phyloP scores from a whole-genome alignment of 2,329 filamentous ascomycete species.

The Sarocladiaceae sp. region DNA sequence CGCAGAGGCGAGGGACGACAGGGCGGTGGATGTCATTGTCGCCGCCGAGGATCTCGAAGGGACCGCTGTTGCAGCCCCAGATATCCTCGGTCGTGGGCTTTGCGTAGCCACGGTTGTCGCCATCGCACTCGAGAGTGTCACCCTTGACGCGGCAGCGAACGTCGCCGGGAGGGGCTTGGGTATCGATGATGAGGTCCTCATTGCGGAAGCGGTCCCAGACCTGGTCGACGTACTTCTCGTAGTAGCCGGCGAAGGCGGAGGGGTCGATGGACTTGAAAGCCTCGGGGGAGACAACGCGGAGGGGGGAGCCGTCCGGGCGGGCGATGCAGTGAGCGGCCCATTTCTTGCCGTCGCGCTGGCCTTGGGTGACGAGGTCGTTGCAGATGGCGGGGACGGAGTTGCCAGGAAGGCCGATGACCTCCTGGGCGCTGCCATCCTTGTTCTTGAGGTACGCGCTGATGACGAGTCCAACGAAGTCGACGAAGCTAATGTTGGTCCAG shows the following conservation, averaged over 20 bases:
- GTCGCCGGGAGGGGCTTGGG: conserved; percentile 30
- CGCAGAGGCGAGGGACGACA: conserved; percentile 41
- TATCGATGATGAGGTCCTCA: conserved; percentile 34
- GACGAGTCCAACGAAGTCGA: conserved; percentile 44
- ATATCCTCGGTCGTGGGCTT: conserved; percentile 40
- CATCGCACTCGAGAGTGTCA: conserved; percentile 30
- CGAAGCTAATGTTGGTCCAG: conserved; percentile 44
- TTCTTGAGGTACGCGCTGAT: conserved; percentile 42
- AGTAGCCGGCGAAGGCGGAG: conserved; percentile 34
- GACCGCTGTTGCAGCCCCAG: conserved; percentile 44
- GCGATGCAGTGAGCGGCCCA: conserved; percentile 41
- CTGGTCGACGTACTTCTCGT: conserved; percentile 35
- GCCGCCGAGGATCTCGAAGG: conserved; percentile 30
- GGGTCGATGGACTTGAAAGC: conserved; percentile 30
- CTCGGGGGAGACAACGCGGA: conserved; percentile 40
- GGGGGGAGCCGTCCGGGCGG: conserved; percentile 20
- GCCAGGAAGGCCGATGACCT: conserved; percentile 31
- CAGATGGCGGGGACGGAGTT: conserved; percentile 34
- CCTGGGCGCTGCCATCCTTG: conserved; percentile 27
- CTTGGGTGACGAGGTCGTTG: conserved; percentile 31
- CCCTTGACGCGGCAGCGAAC: conserved; percentile 32
- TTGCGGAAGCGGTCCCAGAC: conserved; percentile 38
- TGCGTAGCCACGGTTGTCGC: conserved; percentile 34
- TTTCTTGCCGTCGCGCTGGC: conserved; percentile 28
- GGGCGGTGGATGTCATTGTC: conserved; percentile 36